phyloP scores from a whole-genome alignment of 352 stramenopile genomes.

The Globisporangium paddicum region DNA sequence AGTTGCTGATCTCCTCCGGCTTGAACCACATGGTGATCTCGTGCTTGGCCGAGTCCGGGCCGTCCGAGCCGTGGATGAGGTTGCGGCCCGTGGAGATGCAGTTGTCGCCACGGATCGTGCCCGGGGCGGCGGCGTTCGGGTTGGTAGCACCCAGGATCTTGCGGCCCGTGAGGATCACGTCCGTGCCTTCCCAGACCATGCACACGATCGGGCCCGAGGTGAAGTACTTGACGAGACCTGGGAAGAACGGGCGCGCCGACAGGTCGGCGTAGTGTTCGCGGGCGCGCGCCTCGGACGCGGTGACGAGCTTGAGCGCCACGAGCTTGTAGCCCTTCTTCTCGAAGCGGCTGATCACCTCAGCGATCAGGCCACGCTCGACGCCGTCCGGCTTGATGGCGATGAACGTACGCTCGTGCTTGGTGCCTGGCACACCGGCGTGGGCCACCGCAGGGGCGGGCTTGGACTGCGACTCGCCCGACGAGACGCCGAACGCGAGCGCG shows the following conservation, averaged over 20 bases:
- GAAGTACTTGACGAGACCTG: conserved; percentile 89
- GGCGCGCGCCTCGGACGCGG: conserved; percentile 87
- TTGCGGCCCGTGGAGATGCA: conserved; percentile 90
- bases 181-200: conserved; percentile 93
- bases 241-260: conserved; percentile 90
- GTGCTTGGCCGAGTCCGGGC: conserved; percentile 88
- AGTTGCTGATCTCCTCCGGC: conserved; percentile 90
- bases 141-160: conserved; percentile 96
- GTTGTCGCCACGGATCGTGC: conserved; percentile 94
- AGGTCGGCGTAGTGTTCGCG: conserved; percentile 94
- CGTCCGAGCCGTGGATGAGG: conserved; percentile 92
- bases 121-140: conserved; percentile 91
- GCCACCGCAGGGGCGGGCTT: conserved; percentile 43
- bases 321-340: conserved; percentile 97
- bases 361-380: conserved; percentile 92
- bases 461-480: conserved; percentile 33
- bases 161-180: conserved; percentile 92
- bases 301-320: conserved; percentile 93
- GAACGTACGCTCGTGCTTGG: conserved; percentile 93
- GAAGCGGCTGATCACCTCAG: conserved; percentile 94
- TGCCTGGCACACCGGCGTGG: conserved; percentile 84
- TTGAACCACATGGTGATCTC: conserved; percentile 95
- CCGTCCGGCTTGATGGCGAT: conserved; percentile 94
- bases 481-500: conserved; percentile 41
- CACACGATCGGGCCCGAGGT: conserved; percentile 93